Conservation (phyloP, 352 stramenopile species). For the Pythium dissotocum region DNA sequence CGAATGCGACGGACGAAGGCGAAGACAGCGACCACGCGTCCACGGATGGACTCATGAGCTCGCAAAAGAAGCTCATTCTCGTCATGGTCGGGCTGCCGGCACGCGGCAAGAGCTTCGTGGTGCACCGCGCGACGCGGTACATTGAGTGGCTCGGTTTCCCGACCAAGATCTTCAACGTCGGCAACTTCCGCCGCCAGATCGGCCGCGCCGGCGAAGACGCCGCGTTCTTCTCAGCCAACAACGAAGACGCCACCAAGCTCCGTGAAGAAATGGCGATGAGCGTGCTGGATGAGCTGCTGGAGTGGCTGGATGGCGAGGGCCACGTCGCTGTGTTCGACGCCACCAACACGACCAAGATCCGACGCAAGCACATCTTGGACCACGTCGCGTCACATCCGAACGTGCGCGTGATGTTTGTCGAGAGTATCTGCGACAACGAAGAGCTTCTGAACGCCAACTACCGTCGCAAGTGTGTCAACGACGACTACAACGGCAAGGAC, state of each 20-base stretch:
- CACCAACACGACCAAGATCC: conserved; percentile 93
- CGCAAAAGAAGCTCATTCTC: conserved; percentile 90
- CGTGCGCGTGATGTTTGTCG: conserved; percentile 92
- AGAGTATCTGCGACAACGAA: conserved; percentile 94
- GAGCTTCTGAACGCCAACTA: conserved; percentile 93
- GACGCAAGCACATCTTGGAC: conserved; percentile 59
- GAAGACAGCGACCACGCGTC: conserved; percentile 24
- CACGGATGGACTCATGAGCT: conserved; percentile 61
- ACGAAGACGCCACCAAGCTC: conserved; percentile 76
- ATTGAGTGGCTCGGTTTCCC: conserved; percentile 91
- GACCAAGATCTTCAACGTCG: conserved; percentile 95
- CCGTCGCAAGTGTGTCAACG: conserved; percentile 76
- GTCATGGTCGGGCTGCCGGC: conserved; percentile 94
- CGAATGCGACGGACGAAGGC: conserved; percentile 14
- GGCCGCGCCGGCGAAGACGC: conserved; percentile 68
- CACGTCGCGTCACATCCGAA: conserved; percentile 64
- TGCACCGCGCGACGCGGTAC: conserved; percentile 92
- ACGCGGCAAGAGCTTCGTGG: conserved; percentile 95
- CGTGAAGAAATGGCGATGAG: conserved; percentile 90
- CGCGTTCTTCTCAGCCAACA: conserved; percentile 92
- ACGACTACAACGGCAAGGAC: conserved; percentile 89
- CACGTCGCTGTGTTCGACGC: conserved; percentile 95
- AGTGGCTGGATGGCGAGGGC: conserved; percentile 89
- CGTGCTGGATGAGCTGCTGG: conserved; percentile 87
- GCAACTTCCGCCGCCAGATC: conserved; percentile 88